Conservation (phyloP, 2,329 filamentous ascomycete genomes). For the Paecilomyces fulvus region DNA sequence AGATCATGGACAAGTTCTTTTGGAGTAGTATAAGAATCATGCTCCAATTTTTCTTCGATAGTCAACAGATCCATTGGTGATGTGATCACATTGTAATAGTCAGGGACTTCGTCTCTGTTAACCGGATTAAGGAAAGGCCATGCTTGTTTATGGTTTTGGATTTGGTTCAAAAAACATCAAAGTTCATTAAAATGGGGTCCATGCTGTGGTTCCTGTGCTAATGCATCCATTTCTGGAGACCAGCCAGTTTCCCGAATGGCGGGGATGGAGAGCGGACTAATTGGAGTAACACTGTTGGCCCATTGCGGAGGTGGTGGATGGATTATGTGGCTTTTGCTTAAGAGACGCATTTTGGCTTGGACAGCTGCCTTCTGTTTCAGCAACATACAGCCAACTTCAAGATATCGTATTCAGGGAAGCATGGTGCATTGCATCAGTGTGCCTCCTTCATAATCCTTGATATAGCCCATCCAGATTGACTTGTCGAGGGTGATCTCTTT, state of each 20-base stretch:
- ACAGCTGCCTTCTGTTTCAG: conserved; percentile 96
- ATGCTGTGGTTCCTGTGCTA: conserved; percentile 88
- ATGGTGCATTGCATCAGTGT: conserved; percentile 99
- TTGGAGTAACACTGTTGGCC: conserved; percentile 63
- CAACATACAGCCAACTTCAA: conserved; percentile 87
- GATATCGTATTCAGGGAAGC: conserved; percentile 88
- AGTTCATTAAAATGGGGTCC: conserved; percentile 95
- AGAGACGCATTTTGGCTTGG: conserved; percentile 86
- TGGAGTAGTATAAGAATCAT: conserved; percentile 80
- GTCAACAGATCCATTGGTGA: conserved; percentile 94
- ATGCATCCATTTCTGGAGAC: conserved; percentile 96
- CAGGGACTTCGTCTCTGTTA: conserved; percentile 87
- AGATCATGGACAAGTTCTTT: conserved; percentile 90
- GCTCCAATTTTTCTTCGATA: conserved; percentile 92
- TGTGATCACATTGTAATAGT: conserved; percentile 98
- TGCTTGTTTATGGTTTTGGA: conserved; percentile 85
- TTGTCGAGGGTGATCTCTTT: conserved; percentile 93
- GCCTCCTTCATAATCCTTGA: conserved; percentile 98
- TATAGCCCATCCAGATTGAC: conserved; percentile 96
- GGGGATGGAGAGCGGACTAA: conserved; percentile 77
- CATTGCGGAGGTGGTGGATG: conserved; percentile 80
- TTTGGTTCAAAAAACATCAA: conserved; percentile 82
- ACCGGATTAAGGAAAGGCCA: conserved; percentile 96
- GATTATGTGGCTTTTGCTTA: conserved; percentile 78
- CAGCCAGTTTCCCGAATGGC: conserved; percentile 89